Base-by-base conservation (phyloP, 345 rosid genomes). In the Aethionema arabicum region DNA sequence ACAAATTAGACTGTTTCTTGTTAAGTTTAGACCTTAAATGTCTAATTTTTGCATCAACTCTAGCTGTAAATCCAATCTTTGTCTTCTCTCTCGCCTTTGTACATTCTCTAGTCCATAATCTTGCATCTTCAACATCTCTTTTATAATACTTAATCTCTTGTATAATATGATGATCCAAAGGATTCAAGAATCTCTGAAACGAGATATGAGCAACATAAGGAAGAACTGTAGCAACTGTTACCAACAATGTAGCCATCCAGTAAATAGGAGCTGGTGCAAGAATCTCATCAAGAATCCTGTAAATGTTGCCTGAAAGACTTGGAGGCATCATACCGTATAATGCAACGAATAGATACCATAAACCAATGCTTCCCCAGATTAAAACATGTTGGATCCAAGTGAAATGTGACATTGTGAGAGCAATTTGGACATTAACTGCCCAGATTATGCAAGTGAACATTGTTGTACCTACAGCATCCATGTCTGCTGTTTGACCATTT, bases 361-460 rank as follows among this genome's bases (percentile, higher is more conserved):
- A 58, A n/a, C 70, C 84, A 15, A 90, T 64, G 77, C 96, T 89
- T 39, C 99, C 99, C 95, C 93, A 85, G 38, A 93, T 81, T 12
- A 93, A 66, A 56, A 90, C 74, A 57, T 93, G 97, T 54, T 93
- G 99, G 76, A 90, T 87, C 93, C 97, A 90, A 47, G 99, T 90
- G 79, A 90, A 93, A 77, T 93, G 97, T 62, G 92, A 85, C 79
- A 93, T 81, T 0, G 88, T 87, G 44, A 93, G 84, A 0, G 99
- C 95, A 21, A 93, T 90, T 73, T 93, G 97, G 72, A 81, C 87
- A 64, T 93, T 93, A 36, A 83, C 96, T 7, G 85, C 87, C 85
- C 96, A 87, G 15, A 93, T 83, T 47, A 93, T 85, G 83, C 96
- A 84, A 32, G 99, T 87, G 85, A 87, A 90, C 92, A 90, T 93